Evolutionary conservation across 805 yeast species (phyloP).

Genomic region (Kregervanrija pseudodelftensis): DNA sequence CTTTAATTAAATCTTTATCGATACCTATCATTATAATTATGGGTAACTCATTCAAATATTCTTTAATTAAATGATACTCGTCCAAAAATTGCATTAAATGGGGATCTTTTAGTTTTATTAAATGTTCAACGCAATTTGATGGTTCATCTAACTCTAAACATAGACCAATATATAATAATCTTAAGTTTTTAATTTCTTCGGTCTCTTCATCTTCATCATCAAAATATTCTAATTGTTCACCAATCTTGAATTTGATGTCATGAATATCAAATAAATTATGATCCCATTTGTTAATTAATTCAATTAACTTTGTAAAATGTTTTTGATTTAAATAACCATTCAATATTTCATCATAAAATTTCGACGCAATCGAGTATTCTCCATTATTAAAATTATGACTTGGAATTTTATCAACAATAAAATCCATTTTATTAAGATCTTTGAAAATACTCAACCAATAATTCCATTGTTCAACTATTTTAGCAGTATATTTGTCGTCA

Average conservation of each 20-base stretch:
- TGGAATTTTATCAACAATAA: constrained; percentile 55
- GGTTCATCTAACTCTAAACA: constrained; percentile 55
- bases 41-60: constrained; percentile 43
- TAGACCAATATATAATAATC: constrained; percentile 42
- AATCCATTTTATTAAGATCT: constrained; percentile 36
- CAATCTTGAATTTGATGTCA: constrained; percentile 38
- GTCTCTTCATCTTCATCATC: constrained; percentile 9
- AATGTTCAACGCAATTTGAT: constrained; percentile 54
- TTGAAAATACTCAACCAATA: constrained; percentile 51
- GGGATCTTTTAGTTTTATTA: constrained; percentile 49
- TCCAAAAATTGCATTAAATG: constrained; percentile 51
- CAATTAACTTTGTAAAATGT: constrained; percentile 29
- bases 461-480: constrained; percentile 49
- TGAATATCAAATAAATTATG: constrained; percentile 41
- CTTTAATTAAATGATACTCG: constrained; percentile 53
- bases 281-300: constrained; percentile 52
- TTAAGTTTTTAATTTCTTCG: constrained; percentile 18
- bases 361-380: constrained; percentile 25
- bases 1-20: constrained; percentile 27
- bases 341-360: constrained; percentile 41
- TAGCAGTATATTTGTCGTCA: constrained; percentile 13
- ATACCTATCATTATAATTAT: constrained; percentile 35
- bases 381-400: constrained; percentile 12
- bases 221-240: constrained; percentile 33
- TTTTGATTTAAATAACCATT: constrained; percentile 35